These are phyloP conservation scores for Naganishia friedmannii DNA, from an alignment of 768 basidiomycete genomes.

Conservation along the genomic window DNA sequence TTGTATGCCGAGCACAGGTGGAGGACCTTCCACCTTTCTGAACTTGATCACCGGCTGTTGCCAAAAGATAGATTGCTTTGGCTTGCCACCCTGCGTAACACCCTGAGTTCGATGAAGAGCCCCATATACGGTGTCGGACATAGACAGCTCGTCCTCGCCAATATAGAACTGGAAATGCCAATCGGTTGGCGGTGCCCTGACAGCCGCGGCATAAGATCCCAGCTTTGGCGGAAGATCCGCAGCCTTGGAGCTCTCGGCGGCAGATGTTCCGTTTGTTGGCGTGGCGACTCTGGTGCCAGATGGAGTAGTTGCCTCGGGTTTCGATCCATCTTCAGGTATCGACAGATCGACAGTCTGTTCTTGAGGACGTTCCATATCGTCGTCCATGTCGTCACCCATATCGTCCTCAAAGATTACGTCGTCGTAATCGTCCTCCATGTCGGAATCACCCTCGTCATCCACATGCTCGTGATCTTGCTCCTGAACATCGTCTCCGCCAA, in stretches of 20 bases:
- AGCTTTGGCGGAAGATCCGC: constrained; percentile 39
- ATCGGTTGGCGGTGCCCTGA: constrained; percentile 87
- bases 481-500: constrained; percentile 48
- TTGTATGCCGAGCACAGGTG: constrained; percentile 52
- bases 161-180: constrained; percentile 97
- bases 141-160: constrained; percentile 76
- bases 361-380: constrained; percentile 59
- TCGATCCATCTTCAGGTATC: constrained; percentile 82
- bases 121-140: constrained; percentile 92
- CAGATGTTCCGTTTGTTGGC: constrained; percentile 60
- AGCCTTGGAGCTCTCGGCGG: constrained; percentile 47
- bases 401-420: constrained; percentile 37
- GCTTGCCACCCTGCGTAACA: constrained; percentile 6
- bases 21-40: constrained; percentile 79
- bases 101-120: constrained; percentile 85
- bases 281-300: constrained; percentile 93
- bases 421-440: neutral
- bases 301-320: constrained; percentile 91
- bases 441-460: constrained; percentile 37
- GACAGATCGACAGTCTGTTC: constrained; percentile 86
- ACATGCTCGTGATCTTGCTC: constrained; percentile 37
- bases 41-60: constrained; percentile 24
- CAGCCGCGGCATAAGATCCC: constrained; percentile 83
- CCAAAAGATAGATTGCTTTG: constrained; percentile 23
- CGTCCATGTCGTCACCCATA: constrained; percentile 82